Percentiles rank a stretch among this genome's conserved stretches.
These are phyloP conservation scores for Coniosporium tulheliwenetii DNA, from an alignment of 2,329 filamentous ascomycete genomes.

Conservation along the genomic window DNA sequence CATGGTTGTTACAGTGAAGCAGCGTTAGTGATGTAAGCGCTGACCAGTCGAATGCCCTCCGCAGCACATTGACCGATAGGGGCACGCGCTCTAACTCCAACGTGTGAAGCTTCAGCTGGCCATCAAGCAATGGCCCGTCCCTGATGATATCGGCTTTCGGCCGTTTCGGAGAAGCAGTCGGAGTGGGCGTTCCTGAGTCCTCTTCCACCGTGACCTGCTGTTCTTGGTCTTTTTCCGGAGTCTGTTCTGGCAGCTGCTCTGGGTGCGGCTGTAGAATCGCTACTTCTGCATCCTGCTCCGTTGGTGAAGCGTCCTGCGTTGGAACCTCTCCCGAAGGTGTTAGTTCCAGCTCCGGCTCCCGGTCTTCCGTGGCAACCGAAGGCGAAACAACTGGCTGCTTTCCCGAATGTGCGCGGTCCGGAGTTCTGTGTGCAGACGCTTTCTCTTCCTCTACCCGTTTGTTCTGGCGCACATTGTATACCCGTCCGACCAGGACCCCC, in stretches of 20 bases:
- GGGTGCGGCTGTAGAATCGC: neutral
- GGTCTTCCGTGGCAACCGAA: neutral
- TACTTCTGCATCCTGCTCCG: no score
- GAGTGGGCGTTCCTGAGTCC: neutral
- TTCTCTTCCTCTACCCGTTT: conserved; percentile 7
- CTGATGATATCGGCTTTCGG: conserved; percentile 4
- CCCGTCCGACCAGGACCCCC: conserved; percentile 50
- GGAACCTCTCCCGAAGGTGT: neutral
- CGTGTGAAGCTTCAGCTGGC: conserved; percentile 50
- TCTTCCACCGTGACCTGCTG: neutral
- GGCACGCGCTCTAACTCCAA: conserved; percentile 62
- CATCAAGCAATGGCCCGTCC: conserved; percentile 29
- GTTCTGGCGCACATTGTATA: conserved; percentile 41
- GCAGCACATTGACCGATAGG: conserved; percentile 56
- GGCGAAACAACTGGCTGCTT: neutral
- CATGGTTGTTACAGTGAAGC: conserved; percentile 56
- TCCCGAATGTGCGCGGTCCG: neutral
- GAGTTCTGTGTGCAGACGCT: neutral
- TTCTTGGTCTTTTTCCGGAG: neutral
- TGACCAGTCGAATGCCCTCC: conserved; percentile 60
- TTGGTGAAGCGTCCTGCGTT: no score
- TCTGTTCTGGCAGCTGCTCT: neutral
- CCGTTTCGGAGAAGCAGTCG: neutral
- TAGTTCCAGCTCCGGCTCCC: neutral
- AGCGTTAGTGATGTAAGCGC: conserved; percentile 56